Base-by-base conservation (phyloP, 2,329 filamentous ascomycete genomes). In the Paecilomyces fulvus region DNA sequence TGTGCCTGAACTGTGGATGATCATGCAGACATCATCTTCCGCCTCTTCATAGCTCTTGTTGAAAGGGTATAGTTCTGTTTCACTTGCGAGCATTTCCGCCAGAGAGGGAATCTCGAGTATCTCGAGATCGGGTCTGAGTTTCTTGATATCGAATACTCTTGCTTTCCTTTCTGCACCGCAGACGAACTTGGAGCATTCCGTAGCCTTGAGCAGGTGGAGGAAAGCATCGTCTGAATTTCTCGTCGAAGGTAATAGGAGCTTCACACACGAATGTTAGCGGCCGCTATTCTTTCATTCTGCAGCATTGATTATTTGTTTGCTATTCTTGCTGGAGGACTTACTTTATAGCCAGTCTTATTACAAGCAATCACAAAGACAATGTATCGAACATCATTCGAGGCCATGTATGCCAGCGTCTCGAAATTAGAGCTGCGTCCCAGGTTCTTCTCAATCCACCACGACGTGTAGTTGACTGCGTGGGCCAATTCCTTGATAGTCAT, bases 71-170 rank as follows among this genome's bases (percentile, higher is more conserved):
- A 54, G 52, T 20, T 55, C 53, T 23, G 55, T 28, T 25, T 53
- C 55, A 28, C 9, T 21, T 33, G 46, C 56, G 21, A 65, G 56
- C 3, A 59, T 53, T 8, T 62, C 58, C 55, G 60, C 59, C 11
- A 60, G 57, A 51, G 53, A 43, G 2, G 59, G 57, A n/a, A 63
- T 51, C 28, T 61, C 55, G 14, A 56, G 20, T 2, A 56, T 51
- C 0, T 55, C 23, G 9, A 64, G 55, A 7, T 46, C 30, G 2
- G 60, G 49, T 11, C 52, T 43, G 10, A 61, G 48, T 3, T 43
- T 30, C 4, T 60, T 56, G 2, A 67, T 57, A 12, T 62, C 66
- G 83, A 78, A 85, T 9, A 55, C 61, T 60, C 55, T 67, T 53
- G 11, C 56, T 55, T 8, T 56, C 52, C 49, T 62, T 56, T 49